phyloP scores from a whole-genome alignment of 2,329 filamentous ascomycete species.

The Claviceps quebecensis region DNA sequence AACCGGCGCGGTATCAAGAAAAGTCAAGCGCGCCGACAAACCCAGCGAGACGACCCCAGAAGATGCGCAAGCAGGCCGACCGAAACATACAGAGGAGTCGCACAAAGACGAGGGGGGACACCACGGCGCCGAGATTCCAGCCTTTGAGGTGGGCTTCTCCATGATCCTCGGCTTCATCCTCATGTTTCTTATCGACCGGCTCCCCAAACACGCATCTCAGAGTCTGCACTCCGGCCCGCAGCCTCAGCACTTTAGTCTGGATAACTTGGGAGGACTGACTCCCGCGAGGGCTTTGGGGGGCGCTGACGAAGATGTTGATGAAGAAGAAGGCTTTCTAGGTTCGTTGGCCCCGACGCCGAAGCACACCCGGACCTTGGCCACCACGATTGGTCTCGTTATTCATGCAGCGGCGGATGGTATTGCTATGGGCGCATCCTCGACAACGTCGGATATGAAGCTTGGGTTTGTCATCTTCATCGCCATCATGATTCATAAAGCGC shows the following conservation, averaged over 20 bases:
- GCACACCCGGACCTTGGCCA: constrained; percentile 54
- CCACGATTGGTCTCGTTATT: constrained; percentile 88
- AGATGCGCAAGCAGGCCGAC: constrained; percentile 3
- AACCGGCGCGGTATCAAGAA: background rate
- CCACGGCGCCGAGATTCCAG: constrained; percentile 34
- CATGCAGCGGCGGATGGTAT: constrained; percentile 93
- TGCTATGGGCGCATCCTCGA: constrained; percentile 81
- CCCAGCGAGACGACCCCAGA: background rate
- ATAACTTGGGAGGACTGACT: constrained; percentile 48
- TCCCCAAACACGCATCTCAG: constrained; percentile 60
- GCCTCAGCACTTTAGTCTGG: constrained; percentile 76
- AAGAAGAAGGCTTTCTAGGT: constrained; percentile 44
- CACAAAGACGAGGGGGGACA: constrained; percentile 16
- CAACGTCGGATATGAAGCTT: constrained; percentile 57
- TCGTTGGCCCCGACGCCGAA: constrained; percentile 43
- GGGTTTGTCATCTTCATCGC: constrained; percentile 89
- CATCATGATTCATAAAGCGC: constrained; percentile 95
- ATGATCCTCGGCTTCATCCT: constrained; percentile 80
- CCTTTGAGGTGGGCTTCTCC: constrained; percentile 72
- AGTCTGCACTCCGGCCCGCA: constrained; percentile 49
- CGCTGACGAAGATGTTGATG: constrained; percentile 39
- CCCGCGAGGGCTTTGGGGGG: constrained; percentile 23
- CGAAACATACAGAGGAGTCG: constrained; percentile 14
- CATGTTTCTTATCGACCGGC: constrained; percentile 89
- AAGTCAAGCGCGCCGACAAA: background rate